phyloP scores from a whole-genome alignment of 2,329 filamentous ascomycete species.

The Diaporthe aspalathi region DNA sequence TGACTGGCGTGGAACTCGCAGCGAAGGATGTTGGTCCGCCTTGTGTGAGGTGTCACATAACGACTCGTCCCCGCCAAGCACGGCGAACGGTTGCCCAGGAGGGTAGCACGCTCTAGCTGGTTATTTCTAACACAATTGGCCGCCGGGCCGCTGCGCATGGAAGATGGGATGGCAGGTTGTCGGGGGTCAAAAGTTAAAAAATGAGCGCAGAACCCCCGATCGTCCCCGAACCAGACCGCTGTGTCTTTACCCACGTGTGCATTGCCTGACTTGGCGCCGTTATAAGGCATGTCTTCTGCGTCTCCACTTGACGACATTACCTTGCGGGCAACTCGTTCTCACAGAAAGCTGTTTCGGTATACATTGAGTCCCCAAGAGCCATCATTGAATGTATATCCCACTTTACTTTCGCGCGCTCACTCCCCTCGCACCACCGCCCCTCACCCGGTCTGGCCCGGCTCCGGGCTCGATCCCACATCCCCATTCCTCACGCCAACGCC shows the following conservation, averaged over 20 bases:
- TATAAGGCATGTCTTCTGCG: slow-evolving; percentile 12
- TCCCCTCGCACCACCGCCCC: not conserved
- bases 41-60: slow-evolving; percentile 26
- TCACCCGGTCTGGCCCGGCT: not conserved
- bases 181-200: slow-evolving; percentile 16
- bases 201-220: not conserved
- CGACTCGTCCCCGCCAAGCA: not conserved
- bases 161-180: slow-evolving; percentile 20
- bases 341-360: not conserved
- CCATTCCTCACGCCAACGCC: not conserved
- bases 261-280: not conserved
- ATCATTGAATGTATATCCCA: slow-evolving; percentile 30
- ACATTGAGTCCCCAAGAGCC: not conserved
- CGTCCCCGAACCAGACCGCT: not conserved
- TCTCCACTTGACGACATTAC: slow-evolving; percentile 3
- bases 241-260: not conserved
- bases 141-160: slow-evolving; percentile 23
- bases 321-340: not conserved
- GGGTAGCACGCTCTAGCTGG: slow-evolving; percentile 1
- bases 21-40: slow-evolving; percentile 7
- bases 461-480: not conserved
- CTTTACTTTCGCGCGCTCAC: not conserved
- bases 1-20: not conserved
- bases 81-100: slow-evolving; percentile 8
- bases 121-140: not conserved